These are phyloP conservation scores for Volutella citrinella DNA, from an alignment of 2,329 filamentous ascomycete species.

Conservation along the genomic window DNA sequence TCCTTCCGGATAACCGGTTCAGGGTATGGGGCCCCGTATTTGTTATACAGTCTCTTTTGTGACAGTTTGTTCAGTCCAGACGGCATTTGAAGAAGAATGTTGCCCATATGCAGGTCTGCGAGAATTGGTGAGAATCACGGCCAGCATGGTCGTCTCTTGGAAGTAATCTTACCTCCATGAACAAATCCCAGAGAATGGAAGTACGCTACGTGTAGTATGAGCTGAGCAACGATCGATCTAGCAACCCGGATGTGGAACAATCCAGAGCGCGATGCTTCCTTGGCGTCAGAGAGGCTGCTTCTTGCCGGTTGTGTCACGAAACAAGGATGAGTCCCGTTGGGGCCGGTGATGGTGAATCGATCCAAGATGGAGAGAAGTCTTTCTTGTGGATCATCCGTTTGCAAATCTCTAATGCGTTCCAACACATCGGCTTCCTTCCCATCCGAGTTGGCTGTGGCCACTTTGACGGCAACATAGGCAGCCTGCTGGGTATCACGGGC, in stretches of 20 bases:
- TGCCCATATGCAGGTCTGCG: conserved; percentile 32
- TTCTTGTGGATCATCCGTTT: conserved; percentile 4
- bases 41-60: conserved; percentile 22
- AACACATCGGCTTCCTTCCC: conserved; percentile 23
- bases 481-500: conserved; percentile 22
- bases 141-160: too few species aligned
- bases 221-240: conserved; percentile 26
- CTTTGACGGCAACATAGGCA: conserved; percentile 33
- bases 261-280: conserved; percentile 10
- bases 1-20: conserved; percentile 19
- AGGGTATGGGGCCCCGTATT: conserved; percentile 19
- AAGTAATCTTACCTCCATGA: conserved; percentile 26
- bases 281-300: conserved; percentile 23
- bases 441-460: conserved; percentile 24
- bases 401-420: too few species aligned
- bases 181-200: conserved; percentile 27
- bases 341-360: conserved; percentile 21
- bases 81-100: conserved; percentile 28
- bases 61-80: conserved; percentile 20
- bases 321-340: conserved; percentile 29
- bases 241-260: conserved; percentile 26
- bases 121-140: too few species aligned
- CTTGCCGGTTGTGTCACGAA: conserved; percentile 23
- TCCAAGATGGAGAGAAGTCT: conserved; percentile 22
- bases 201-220: conserved; percentile 27